Base-by-base conservation (phyloP, 495 filamentous ascomycete genomes). In the Hypoxylon cercidicola region DNA sequence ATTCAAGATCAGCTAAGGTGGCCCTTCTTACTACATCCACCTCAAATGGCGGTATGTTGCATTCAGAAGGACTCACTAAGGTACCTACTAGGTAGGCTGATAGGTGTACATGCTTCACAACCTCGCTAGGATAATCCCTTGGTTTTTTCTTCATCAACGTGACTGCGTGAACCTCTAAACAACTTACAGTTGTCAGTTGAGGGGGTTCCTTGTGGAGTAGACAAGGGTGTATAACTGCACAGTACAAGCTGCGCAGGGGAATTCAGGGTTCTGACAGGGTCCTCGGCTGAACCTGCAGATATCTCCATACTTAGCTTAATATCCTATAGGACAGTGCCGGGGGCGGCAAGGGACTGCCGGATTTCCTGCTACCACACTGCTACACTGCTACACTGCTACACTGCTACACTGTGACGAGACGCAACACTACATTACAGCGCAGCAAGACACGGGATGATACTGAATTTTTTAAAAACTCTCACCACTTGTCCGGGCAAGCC, bases 281-380 rank as follows among this genome's bases (percentile, higher is more conserved):
- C 60, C 46, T 59, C 59, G 65, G 65, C 50, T 68, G 59, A 62
- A 68, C 59, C 65, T 68, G 65, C 59, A 68, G 65, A 55, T 48
- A 63, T 68, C 65, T 63, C 65, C 65, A 63, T 63, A 39, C 59
- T 62, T 55, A 68, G 65, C 65, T 68, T 60, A 68, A 68, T 68
- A 63, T 63, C 65, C 65, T 63, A 68, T 68, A 63, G 60, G 65
- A 37, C 49, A 23, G 34, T 48, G 57, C 43, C 58, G 53, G 55
- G 21, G 51, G 32, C 65, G 65, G 65, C 65, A 63, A 55, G 65
- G 60, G 48, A 68, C 65, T 68, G 65, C 65, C 65, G 65, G 65
- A 55, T 55, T 62, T 68, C 65, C 65, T 68, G 32, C 65, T 68
- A 46, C 65, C 18, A 63, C 65, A 49, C 64, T 66, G 57, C 43